A percentile compares a stretch with the other conserved stretches of the same genome.
phyloP scores from a whole-genome alignment of 306 rosid genomes.

The Quercus mongolica region DNA sequence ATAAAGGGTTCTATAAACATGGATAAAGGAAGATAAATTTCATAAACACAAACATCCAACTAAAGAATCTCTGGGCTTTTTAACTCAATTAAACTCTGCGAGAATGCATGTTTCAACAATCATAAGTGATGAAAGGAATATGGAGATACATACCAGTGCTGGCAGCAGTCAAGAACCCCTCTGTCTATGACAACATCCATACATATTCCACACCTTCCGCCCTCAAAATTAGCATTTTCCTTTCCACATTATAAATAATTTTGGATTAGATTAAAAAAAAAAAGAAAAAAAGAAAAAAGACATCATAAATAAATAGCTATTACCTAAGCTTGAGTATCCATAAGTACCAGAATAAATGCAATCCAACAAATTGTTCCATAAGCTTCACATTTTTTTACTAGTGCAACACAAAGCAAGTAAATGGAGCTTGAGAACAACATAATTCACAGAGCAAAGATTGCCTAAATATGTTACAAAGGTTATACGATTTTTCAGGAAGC shows the following conservation, averaged over 20 bases:
- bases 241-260: constrained; percentile 29
- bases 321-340: neutral
- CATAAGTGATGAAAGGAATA: neutral
- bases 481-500: too few species aligned
- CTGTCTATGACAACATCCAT: constrained; percentile 86
- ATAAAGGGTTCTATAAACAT: neutral
- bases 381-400: neutral
- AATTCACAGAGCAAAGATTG: neutral
- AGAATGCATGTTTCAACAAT: neutral
- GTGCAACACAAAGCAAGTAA: neutral
- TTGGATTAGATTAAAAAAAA: neutral
- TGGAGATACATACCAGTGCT: constrained; percentile 65
- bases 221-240: constrained; percentile 57
- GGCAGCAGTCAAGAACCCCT: constrained; percentile 96
- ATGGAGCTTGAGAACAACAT: neutral
- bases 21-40: neutral
- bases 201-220: constrained; percentile 90
- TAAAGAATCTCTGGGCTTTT: constrained; percentile 2
- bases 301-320: constrained; percentile 12
- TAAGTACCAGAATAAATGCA: neutral
- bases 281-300: neutral
- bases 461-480: too few species aligned
- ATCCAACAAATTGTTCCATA: neutral
- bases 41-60: neutral
- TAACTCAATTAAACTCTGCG: neutral